Evolutionary conservation across 495 filamentous ascomycete species (phyloP).

Genomic region (Penicillium simplicissimum): DNA sequence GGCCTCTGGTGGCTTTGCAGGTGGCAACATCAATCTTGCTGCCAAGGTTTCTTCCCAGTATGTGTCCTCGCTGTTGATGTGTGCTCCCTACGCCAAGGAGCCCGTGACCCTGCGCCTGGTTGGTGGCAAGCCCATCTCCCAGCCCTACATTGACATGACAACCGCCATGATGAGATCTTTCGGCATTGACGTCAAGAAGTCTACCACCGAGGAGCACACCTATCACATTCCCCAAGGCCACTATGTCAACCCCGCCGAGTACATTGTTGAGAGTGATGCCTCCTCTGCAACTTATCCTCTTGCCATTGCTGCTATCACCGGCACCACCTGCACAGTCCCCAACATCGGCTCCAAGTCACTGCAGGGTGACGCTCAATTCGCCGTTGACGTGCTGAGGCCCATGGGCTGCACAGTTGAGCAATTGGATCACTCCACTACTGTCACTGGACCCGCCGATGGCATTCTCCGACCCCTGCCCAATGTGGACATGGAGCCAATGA

Average conservation of each 20-base stretch:
- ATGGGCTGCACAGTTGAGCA: constrained; percentile 95
- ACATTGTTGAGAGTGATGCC: constrained; percentile 94
- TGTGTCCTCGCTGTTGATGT: constrained; percentile 95
- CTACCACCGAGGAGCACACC: constrained; percentile 75
- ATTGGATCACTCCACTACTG: constrained; percentile 82
- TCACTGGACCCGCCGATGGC: constrained; percentile 80
- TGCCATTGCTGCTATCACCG: constrained; percentile 91
- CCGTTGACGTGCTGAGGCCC: constrained; percentile 81
- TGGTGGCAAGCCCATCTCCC: constrained; percentile 93
- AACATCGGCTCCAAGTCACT: constrained; percentile 92
- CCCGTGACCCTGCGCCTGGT: constrained; percentile 88
- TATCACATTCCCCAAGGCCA: constrained; percentile 89
- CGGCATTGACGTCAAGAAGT: constrained; percentile 76
- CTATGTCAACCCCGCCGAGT: constrained; percentile 84
- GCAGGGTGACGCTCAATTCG: constrained; percentile 95
- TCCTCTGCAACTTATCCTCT: constrained; percentile 97
- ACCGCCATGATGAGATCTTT: constrained; percentile 96
- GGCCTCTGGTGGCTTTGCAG: constrained; percentile 83
- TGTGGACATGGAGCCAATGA: constrained; percentile 99
- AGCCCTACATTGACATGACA: constrained; percentile 98
- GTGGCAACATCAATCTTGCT: constrained; percentile 86
- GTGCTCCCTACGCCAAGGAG: constrained; percentile 91
- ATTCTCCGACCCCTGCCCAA: constrained; percentile 68
- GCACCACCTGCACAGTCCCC: constrained; percentile 90
- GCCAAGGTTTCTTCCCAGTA: constrained; percentile 97